These are phyloP conservation scores for Fraxinus paxiana DNA, from an alignment of 305 asterid species.

Conservation along the genomic window DNA sequence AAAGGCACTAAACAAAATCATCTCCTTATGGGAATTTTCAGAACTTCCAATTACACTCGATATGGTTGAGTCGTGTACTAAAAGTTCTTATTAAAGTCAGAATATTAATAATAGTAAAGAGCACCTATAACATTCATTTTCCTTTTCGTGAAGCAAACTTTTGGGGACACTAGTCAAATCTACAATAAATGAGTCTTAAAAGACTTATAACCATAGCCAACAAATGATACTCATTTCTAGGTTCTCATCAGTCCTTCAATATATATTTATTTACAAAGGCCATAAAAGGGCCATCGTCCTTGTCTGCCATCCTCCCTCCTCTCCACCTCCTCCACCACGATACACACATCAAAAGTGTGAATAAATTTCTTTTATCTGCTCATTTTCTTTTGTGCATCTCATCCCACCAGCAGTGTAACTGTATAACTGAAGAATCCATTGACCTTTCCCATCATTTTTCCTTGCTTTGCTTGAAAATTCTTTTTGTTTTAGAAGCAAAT, in stretches of 20 bases:
- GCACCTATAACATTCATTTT: background rate
- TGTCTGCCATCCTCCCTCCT: background rate
- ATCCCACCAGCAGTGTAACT: background rate
- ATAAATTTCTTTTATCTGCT: background rate
- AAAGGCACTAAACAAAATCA: background rate
- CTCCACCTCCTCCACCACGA: background rate
- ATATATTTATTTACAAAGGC: background rate
- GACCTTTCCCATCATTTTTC: background rate
- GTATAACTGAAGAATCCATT: background rate
- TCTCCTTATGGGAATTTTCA: conserved; percentile 5
- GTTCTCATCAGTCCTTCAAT: background rate
- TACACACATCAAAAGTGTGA: background rate
- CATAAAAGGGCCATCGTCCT: background rate
- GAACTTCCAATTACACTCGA: background rate
- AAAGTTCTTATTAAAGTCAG: background rate
- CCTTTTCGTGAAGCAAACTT: conserved; percentile 3
- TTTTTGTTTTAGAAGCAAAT: background rate
- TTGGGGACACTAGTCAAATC: background rate
- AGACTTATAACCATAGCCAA: conserved; percentile 2
- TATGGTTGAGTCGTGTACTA: conserved; percentile 2
- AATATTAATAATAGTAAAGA: background rate
- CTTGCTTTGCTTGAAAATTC: background rate
- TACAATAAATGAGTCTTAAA: background rate
- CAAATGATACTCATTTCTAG: background rate
- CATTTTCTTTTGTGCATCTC: background rate